These are phyloP conservation scores for Celoporthe dispersa DNA, from an alignment of 2,329 filamentous ascomycete species.

Conservation along the genomic window DNA sequence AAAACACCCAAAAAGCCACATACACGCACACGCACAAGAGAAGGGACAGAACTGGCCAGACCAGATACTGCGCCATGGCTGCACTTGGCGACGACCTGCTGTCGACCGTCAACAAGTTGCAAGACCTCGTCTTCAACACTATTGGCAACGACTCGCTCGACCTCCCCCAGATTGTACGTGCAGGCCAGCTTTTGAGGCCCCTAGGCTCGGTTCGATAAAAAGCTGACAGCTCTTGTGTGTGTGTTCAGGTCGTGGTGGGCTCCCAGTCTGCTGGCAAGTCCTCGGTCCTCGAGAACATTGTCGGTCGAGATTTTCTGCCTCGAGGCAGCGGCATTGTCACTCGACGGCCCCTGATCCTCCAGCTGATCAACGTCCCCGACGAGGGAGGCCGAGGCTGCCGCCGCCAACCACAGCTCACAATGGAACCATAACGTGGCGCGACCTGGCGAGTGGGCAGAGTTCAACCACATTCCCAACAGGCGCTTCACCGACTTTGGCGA, in stretches of 20 bases:
- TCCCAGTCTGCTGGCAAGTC: constrained; percentile 99
- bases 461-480: constrained; percentile 94
- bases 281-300: constrained; percentile 97
- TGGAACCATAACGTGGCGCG: constrained; percentile 64
- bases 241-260: constrained; percentile 85
- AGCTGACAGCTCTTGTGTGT: background rate
- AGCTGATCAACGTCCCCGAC: constrained; percentile 94
- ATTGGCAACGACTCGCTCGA: constrained; percentile 99
- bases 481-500: constrained; percentile 99
- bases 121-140: constrained; percentile 99
- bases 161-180: constrained; percentile 91
- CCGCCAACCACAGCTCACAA: constrained; percentile 24
- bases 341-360: constrained; percentile 88
- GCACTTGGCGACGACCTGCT: constrained; percentile 95
- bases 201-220: background rate
- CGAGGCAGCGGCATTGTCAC: constrained; percentile 97
- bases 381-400: constrained; percentile 57
- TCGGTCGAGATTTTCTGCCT: constrained; percentile 94
- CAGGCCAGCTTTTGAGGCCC: constrained; percentile 8
- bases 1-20: background rate
- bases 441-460: constrained; percentile 92
- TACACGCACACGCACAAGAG: background rate
- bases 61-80: constrained; percentile 66
- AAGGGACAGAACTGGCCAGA: constrained; percentile 1
- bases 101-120: constrained; percentile 94